Evolutionary conservation across 208 protist genomes (phyloP).

Genomic region (Lotmaria passim): DNA sequence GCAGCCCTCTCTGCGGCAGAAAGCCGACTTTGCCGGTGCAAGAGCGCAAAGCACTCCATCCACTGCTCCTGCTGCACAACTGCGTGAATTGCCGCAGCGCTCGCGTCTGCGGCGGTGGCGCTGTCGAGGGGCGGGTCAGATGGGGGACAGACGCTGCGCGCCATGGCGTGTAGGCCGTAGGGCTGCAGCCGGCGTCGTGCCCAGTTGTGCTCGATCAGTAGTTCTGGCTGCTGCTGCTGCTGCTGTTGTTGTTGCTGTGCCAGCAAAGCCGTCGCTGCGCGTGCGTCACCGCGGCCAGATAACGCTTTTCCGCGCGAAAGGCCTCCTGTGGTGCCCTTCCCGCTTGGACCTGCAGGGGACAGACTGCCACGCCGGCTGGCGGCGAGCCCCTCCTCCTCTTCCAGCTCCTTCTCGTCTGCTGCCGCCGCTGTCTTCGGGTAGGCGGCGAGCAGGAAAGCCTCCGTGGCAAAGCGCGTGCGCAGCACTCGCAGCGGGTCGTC

Average conservation of each 20-base stretch:
- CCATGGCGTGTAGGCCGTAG: constrained; percentile 32
- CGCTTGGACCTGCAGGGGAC: not conserved
- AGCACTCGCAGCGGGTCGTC: constrained; percentile 37
- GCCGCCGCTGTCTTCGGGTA: constrained; percentile 12
- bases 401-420: not conserved
- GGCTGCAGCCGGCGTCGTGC: constrained; percentile 23
- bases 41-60: constrained; percentile 41
- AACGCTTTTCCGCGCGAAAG: not conserved
- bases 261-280: not conserved
- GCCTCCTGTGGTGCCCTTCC: not conserved
- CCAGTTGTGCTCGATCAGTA: constrained; percentile 23
- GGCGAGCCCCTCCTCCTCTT: constrained; percentile 7
- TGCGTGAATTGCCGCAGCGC: not conserved
- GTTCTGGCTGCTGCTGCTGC: constrained; percentile 2
- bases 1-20: constrained; percentile 19
- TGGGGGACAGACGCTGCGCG: constrained; percentile 12
- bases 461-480: constrained; percentile 35
- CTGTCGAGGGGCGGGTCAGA: not conserved
- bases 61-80: constrained; percentile 20
- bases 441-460: constrained; percentile 26
- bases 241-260: too few species aligned
- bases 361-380: constrained; percentile 5
- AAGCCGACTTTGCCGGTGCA: constrained; percentile 44
- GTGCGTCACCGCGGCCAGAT: not conserved
- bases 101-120: not conserved